A percentile compares a stretch with the other conserved stretches of the same genome.
phyloP scores from a whole-genome alignment of 2,329 filamentous ascomycete genomes.

The Verticillium albo-atrum region DNA sequence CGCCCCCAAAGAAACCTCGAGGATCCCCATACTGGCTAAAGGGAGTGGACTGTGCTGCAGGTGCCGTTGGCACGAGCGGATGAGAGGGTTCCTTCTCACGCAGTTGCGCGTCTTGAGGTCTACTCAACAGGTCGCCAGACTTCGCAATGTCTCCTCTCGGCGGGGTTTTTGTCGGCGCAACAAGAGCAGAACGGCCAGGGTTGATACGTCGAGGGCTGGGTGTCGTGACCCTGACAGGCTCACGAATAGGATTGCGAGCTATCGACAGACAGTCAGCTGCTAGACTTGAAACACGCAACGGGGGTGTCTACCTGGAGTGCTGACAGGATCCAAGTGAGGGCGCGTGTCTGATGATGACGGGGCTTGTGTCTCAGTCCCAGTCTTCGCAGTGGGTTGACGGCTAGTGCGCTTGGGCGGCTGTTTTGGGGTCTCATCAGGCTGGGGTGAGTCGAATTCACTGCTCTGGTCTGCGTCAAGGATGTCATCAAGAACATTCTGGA shows the following conservation, averaged over 20 bases:
- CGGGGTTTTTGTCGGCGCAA: background rate
- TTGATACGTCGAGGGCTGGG: background rate
- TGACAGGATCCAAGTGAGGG: background rate
- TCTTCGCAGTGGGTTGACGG: background rate
- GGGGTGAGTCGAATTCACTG: background rate
- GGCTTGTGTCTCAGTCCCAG: background rate
- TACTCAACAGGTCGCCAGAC: too few species aligned
- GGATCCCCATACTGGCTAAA: background rate
- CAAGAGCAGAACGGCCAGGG: background rate
- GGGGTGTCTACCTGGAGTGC: background rate
- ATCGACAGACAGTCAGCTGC: background rate
- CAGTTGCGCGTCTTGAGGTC: too few species aligned
- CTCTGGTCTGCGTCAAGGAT: conserved; percentile 6
- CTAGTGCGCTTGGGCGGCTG: background rate
- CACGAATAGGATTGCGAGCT: background rate
- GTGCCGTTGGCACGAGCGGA: too few species aligned
- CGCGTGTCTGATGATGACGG: background rate
- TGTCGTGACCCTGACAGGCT: background rate
- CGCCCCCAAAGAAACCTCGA: background rate
- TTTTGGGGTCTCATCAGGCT: background rate
- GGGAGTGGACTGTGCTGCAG: too few species aligned
- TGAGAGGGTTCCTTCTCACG: too few species aligned
- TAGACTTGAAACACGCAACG: background rate
- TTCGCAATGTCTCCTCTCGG: too few species aligned
- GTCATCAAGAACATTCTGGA: conserved; percentile 13